A percentile compares a stretch with the other conserved stretches of the same genome.
phyloP scores from a whole-genome alignment of 106 monocot species.

The Gastrodia elata region DNA sequence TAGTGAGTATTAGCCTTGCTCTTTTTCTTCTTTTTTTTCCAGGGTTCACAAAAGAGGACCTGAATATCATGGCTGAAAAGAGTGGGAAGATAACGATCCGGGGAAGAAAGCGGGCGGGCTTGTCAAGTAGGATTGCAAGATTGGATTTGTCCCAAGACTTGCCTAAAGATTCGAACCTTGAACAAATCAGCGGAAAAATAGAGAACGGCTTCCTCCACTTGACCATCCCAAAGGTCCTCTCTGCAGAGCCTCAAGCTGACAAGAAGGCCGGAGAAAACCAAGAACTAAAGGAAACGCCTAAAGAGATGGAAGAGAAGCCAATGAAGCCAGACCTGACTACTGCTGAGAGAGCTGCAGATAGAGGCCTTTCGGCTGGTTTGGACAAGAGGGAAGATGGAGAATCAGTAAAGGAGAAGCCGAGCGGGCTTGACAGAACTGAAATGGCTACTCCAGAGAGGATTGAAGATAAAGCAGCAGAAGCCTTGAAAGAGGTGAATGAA shows the following conservation, averaged over 20 bases:
- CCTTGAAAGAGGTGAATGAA: conserved; percentile 1
- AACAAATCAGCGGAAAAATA: conserved; percentile 15
- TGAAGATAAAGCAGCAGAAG: neutral
- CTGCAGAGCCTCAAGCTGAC: neutral
- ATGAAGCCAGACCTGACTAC: neutral
- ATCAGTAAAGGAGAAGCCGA: neutral
- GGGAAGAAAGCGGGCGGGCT: conserved; percentile 1
- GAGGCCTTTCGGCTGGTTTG: neutral
- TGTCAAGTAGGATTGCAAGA: neutral
- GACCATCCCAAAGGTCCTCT: conserved; percentile 8
- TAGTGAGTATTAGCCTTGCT: no score
- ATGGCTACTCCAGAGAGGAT: neutral
- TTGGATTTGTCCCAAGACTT: conserved; percentile 2
- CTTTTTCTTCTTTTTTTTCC: neutral
- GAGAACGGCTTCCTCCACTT: conserved; percentile 13
- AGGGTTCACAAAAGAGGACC: conserved; percentile 17
- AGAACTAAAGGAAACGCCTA: neutral
- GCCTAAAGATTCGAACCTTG: conserved; percentile 8
- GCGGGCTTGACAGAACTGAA: neutral
- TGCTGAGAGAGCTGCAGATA: neutral
- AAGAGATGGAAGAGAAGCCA: neutral
- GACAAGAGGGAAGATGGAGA: neutral
- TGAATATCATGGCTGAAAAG: conserved; percentile 11
- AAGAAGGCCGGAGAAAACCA: neutral
- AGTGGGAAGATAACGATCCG: conserved; percentile 10